These are phyloP conservation scores for Plasmodium ovale DNA, from an alignment of 169 alveolate genomes.

Conservation along the genomic window DNA sequence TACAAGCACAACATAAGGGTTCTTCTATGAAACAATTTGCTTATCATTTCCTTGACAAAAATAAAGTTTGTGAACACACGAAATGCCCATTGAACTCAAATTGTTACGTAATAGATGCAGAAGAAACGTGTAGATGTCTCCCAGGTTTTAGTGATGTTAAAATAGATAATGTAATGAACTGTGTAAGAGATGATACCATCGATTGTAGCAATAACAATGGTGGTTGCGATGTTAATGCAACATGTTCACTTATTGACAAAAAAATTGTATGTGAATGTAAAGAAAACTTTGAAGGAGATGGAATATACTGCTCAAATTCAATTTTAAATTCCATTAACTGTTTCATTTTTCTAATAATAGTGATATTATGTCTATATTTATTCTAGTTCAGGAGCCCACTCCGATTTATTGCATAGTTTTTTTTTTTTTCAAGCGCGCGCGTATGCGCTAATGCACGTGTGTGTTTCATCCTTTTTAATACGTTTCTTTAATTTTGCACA, in stretches of 20 bases:
- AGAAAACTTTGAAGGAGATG: conserved; percentile 43
- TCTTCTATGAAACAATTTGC: conserved; percentile 3
- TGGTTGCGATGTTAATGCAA: conserved; percentile 56
- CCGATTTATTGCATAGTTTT: not conserved
- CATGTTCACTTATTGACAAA: conserved; percentile 12
- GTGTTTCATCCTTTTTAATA: too few relatives aligned
- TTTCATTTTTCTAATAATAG: conserved; percentile 27
- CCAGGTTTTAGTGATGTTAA: conserved; percentile 45
- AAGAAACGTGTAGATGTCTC: conserved; percentile 47
- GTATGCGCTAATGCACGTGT: too few relatives aligned
- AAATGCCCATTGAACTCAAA: conserved; percentile 46
- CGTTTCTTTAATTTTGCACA: not conserved
- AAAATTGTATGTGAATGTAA: conserved; percentile 60
- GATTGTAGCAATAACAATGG: conserved; percentile 46
- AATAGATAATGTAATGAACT: conserved; percentile 2
- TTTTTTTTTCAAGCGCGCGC: too few relatives aligned
- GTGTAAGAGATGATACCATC: conserved; percentile 21
- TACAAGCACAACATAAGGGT: not conserved
- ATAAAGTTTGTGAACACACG: conserved; percentile 32
- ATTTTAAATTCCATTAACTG: conserved; percentile 28
- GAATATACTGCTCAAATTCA: conserved; percentile 37
- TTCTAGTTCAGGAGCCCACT: not conserved
- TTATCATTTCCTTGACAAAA: conserved; percentile 6
- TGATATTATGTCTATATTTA: conserved; percentile 2
- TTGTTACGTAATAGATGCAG: conserved; percentile 47